Percentiles rank a stretch among this genome's conserved stretches.
Conservation (phyloP, 805 yeast species). For the Suhomyces kilbournensis region DNA sequence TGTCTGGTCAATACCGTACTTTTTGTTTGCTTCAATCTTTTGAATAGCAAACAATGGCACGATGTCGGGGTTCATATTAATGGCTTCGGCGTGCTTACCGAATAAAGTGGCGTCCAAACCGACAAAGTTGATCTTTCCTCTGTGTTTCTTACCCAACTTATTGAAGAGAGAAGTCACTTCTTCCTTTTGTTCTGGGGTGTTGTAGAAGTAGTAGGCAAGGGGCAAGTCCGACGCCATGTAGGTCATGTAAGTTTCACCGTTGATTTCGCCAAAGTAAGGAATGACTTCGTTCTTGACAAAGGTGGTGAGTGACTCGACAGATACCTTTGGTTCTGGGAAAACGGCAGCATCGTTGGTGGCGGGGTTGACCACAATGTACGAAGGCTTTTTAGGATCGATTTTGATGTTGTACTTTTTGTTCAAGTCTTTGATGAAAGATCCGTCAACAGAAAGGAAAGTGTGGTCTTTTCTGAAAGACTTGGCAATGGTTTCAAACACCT, state of each 20-base stretch:
- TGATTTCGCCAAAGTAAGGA: conserved; percentile 86
- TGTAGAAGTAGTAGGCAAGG: conserved; percentile 84
- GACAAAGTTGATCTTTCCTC: conserved; percentile 83
- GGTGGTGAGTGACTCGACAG: conserved; percentile 34
- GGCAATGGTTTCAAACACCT: conserved; percentile 57
- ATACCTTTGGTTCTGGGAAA: conserved; percentile 36
- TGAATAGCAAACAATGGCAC: conserved; percentile 87
- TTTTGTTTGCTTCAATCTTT: conserved; percentile 61
- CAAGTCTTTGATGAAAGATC: conserved; percentile 37
- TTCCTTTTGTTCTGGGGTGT: conserved; percentile 61
- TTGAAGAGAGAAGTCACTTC: conserved; percentile 50
- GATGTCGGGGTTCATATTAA: conserved; percentile 80
- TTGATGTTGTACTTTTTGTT: conserved; percentile 28
- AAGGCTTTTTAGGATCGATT: conserved; percentile 15
- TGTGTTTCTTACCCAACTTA: conserved; percentile 66
- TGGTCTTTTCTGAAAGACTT: conserved; percentile 58
- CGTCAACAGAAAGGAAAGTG: conserved; percentile 53
- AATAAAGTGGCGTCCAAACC: conserved; percentile 78
- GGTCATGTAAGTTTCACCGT: conserved; percentile 69
- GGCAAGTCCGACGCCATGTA: conserved; percentile 77
- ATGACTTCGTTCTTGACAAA: conserved; percentile 63
- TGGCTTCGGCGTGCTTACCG: conserved; percentile 83
- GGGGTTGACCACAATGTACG: conserved; percentile 49
- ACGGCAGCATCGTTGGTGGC: conserved; percentile 45
- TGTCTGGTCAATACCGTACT: conserved; percentile 73